Evolutionary conservation across 2,329 filamentous ascomycete species (phyloP).

Genomic region (Lanzia echinophila): DNA sequence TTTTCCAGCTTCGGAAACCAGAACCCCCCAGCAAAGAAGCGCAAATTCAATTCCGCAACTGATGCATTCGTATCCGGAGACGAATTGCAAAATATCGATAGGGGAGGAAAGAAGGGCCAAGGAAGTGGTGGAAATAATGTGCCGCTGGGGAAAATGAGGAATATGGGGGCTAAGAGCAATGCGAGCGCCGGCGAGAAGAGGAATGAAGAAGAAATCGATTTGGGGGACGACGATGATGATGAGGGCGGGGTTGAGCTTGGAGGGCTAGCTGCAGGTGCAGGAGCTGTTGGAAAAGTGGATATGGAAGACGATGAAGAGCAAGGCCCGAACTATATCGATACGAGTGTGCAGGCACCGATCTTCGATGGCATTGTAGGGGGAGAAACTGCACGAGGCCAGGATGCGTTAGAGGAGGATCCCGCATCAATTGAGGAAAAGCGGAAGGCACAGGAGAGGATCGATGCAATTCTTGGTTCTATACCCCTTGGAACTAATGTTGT

Average conservation of each 20-base stretch:
- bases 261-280: background rate
- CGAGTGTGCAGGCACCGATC: conserved; percentile 30
- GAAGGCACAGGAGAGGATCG: conserved; percentile 24
- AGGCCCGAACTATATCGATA: conserved; percentile 21
- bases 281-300: conserved; percentile 25
- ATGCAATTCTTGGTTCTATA: conserved; percentile 21
- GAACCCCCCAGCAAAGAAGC: conserved; percentile 50
- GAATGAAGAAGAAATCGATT: conserved; percentile 22
- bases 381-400: background rate
- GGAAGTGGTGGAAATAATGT: conserved; percentile 29
- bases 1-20: conserved; percentile 63
- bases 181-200: background rate
- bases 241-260: conserved; percentile 9
- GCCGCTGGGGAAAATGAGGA: conserved; percentile 26
- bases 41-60: conserved; percentile 54
- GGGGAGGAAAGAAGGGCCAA: conserved; percentile 29
- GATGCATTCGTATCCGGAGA: conserved; percentile 42
- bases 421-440: conserved; percentile 12
- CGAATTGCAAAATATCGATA: conserved; percentile 27
- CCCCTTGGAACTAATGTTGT: background rate
- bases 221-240: conserved; percentile 17
- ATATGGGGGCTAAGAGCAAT: conserved; percentile 17
- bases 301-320: conserved; percentile 7
- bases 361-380: conserved; percentile 9
- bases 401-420: conserved; percentile 7